Evolutionary conservation across 139 green algal species (phyloP).

Genomic region (Dunaliella sp.): DNA sequence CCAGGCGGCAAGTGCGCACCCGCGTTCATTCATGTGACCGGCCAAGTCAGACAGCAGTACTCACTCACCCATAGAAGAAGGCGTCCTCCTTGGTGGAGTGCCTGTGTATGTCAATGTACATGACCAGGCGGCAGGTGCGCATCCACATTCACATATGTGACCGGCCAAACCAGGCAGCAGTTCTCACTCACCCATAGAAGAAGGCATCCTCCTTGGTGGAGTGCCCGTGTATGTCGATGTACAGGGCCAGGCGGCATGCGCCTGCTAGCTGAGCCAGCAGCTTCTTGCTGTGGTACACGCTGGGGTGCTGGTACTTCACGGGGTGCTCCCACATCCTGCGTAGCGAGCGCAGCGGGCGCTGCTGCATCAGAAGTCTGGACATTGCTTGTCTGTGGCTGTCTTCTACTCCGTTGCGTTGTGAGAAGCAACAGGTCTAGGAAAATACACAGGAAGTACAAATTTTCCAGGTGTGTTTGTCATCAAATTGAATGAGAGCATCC

Average conservation of each 20-base stretch:
- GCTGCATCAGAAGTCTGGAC: not conserved
- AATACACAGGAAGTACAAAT: too few relatives aligned
- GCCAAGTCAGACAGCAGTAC: too few relatives aligned
- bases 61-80: slow-evolving; percentile 41
- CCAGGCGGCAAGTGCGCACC: too few relatives aligned
- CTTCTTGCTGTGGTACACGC: slow-evolving; percentile 38
- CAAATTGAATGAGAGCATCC: too few relatives aligned
- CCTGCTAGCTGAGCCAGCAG: slow-evolving; percentile 37
- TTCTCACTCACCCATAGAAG: slow-evolving; percentile 3
- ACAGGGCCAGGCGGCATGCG: slow-evolving; percentile 37
- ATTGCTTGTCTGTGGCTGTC: too few relatives aligned
- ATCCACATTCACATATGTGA: too few relatives aligned
- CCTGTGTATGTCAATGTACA: slow-evolving; percentile 2
- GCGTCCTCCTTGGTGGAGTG: slow-evolving; percentile 14
- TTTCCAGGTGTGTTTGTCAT: too few relatives aligned
- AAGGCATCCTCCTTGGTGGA: slow-evolving; percentile 34
- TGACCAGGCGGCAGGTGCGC: not conserved
- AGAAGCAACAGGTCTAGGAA: too few relatives aligned
- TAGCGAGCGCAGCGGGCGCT: not conserved
- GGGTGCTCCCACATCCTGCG: slow-evolving; percentile 39
- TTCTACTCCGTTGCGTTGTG: too few relatives aligned
- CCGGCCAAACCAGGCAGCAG: not conserved
- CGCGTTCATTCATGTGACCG: too few relatives aligned
- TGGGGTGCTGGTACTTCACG: slow-evolving; percentile 20
- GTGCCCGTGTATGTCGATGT: slow-evolving; percentile 47